A percentile compares a stretch with the other conserved stretches of the same genome.
Evolutionary conservation across 768 basidiomycete species (phyloP).

Genomic region (Suillus cothurnatus): DNA sequence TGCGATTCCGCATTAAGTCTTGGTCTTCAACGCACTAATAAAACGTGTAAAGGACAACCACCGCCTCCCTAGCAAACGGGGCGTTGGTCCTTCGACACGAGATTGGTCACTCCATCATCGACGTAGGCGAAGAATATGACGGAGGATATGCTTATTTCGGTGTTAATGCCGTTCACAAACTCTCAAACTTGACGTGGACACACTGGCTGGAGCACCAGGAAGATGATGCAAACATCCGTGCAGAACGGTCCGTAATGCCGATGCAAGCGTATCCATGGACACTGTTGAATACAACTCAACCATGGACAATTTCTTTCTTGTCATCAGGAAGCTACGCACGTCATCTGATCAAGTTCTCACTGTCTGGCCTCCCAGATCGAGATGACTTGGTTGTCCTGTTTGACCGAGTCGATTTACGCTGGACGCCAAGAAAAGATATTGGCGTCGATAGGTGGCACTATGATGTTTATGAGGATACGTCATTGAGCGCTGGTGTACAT

Average conservation of each 20-base stretch:
- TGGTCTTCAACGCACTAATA: not conserved
- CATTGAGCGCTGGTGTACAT: constrained; percentile 55
- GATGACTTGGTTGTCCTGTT: constrained; percentile 58
- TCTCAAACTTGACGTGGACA: constrained; percentile 56
- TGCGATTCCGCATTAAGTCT: constrained; percentile 3
- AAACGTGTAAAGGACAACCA: constrained; percentile 57
- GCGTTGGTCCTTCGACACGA: constrained; percentile 78
- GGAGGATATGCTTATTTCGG: constrained; percentile 77
- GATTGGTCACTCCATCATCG: constrained; percentile 78
- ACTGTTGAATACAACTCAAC: constrained; percentile 57
- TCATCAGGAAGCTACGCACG: constrained; percentile 67
- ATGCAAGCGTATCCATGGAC: constrained; percentile 79
- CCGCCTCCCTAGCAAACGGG: constrained; percentile 73
- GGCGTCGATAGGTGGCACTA: constrained; percentile 80
- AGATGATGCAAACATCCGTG: constrained; percentile 30
- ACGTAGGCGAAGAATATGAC: constrained; percentile 84
- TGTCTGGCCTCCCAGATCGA: constrained; percentile 64
- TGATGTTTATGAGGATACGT: constrained; percentile 47
- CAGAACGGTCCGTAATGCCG: constrained; percentile 75
- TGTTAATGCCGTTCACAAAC: constrained; percentile 56
- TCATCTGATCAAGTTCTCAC: constrained; percentile 67
- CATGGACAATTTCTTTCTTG: constrained; percentile 62
- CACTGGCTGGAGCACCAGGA: constrained; percentile 62
- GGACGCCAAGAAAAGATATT: constrained; percentile 52
- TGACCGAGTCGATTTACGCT: constrained; percentile 61